A percentile compares a stretch with the other conserved stretches of the same genome.
These are phyloP conservation scores for Fraxinus baroniana DNA, from an alignment of 305 asterid genomes.

Conservation along the genomic window DNA sequence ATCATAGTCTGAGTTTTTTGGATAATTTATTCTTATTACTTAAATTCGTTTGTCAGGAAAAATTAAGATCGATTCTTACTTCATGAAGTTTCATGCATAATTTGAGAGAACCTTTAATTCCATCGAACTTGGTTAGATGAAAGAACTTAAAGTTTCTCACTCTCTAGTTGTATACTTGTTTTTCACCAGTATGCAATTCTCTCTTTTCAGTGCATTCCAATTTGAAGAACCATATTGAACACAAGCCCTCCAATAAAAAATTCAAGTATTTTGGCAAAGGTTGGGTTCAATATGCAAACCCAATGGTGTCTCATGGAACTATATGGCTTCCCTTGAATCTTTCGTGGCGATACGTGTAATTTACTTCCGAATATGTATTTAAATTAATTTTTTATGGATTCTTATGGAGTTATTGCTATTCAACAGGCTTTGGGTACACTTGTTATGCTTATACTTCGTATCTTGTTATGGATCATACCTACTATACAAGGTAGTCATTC, in stretches of 20 bases:
- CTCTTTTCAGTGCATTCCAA: background rate
- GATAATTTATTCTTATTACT: background rate
- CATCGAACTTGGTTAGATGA: background rate
- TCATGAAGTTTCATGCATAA: background rate
- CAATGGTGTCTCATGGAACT: background rate
- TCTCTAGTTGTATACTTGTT: background rate
- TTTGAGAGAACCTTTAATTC: background rate
- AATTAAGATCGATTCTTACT: background rate
- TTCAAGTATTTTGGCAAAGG: background rate
- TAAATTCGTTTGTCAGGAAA: background rate
- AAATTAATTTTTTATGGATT: background rate
- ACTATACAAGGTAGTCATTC: constrained; percentile 65
- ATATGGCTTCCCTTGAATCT: background rate
- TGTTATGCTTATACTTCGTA: constrained; percentile 65
- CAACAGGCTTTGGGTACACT: constrained; percentile 97
- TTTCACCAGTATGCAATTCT: background rate
- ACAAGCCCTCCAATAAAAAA: background rate
- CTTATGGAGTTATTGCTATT: constrained; percentile 22
- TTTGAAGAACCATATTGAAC: background rate
- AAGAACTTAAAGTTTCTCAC: background rate
- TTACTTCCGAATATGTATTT: background rate
- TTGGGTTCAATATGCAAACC: background rate
- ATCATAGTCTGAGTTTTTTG: background rate
- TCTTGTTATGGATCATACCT: constrained; percentile 82
- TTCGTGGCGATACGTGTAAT: background rate